These are phyloP conservation scores for Diaporthe velutina DNA, from an alignment of 2,329 filamentous ascomycete genomes.

Conservation along the genomic window DNA sequence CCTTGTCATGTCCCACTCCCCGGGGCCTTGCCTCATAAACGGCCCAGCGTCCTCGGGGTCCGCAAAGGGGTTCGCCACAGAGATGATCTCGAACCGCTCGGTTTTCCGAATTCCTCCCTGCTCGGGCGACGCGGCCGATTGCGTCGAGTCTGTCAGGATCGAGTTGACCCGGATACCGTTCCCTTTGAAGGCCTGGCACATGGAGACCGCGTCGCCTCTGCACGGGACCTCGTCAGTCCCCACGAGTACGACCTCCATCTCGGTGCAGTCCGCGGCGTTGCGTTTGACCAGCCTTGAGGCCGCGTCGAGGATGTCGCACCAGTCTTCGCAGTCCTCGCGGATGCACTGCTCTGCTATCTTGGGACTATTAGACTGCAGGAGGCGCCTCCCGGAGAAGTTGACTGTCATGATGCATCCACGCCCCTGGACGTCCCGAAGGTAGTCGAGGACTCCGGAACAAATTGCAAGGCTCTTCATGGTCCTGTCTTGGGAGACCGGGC, in stretches of 20 bases:
- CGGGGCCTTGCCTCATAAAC: not conserved
- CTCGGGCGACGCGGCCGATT: not conserved
- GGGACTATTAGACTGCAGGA: constrained; percentile 45
- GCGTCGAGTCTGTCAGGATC: constrained; percentile 28
- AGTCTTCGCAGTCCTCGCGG: constrained; percentile 35
- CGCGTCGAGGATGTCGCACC: constrained; percentile 25
- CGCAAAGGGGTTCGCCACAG: constrained; percentile 6
- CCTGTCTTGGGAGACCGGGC: constrained; percentile 31
- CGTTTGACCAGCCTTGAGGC: constrained; percentile 31
- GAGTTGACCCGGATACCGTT: constrained; percentile 30
- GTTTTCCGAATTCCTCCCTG: not conserved
- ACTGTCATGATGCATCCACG: constrained; percentile 36
- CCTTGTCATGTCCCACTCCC: constrained; percentile 28
- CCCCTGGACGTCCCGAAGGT: constrained; percentile 34
- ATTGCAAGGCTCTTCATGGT: constrained; percentile 36
- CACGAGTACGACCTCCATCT: constrained; percentile 33
- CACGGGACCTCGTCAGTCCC: constrained; percentile 33
- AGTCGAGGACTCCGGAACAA: constrained; percentile 37
- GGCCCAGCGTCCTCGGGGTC: constrained; percentile 4
- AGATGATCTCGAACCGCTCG: constrained; percentile 16
- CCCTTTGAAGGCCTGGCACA: constrained; percentile 15
- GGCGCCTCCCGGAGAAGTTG: constrained; percentile 47
- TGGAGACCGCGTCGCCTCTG: constrained; percentile 12
- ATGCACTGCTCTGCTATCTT: constrained; percentile 39
- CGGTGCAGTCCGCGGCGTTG: constrained; percentile 28